A percentile compares a stretch with the other conserved stretches of the same genome.
These are phyloP conservation scores for Boehmeria nivea DNA, from an alignment of 306 rosid genomes.

Conservation along the genomic window DNA sequence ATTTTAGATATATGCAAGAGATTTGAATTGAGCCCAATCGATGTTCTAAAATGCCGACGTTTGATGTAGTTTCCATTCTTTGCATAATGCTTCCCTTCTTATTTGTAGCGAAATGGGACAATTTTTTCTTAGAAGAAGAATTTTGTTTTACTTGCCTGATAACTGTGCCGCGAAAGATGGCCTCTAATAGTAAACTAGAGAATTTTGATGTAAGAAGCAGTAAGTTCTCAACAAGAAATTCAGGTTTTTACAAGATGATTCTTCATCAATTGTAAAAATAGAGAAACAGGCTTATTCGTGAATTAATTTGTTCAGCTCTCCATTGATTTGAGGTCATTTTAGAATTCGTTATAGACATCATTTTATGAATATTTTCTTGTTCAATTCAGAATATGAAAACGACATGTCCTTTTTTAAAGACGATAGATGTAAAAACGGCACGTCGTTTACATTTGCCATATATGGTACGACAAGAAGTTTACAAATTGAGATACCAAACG, in stretches of 20 bases:
- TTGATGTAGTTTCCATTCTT: slow-evolving; percentile 17
- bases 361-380: no score
- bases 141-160: slow-evolving; percentile 1
- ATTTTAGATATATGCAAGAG: slow-evolving; percentile 56
- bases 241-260: no score
- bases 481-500: neutral
- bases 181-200: neutral
- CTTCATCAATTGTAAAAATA: no score
- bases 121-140: neutral
- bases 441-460: no score
- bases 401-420: neutral
- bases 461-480: no score
- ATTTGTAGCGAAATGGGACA: slow-evolving; percentile 4
- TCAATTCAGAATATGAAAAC: neutral
- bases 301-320: no score
- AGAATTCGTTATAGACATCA: no score
- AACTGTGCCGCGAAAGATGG: neutral
- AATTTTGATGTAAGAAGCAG: no score
- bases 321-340: no score
- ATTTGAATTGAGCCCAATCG: slow-evolving; percentile 50
- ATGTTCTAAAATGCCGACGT: slow-evolving; percentile 56
- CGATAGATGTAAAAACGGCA: no score
- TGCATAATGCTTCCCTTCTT: neutral
- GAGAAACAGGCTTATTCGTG: no score
- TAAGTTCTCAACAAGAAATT: no score